Base-by-base conservation (phyloP, 164 flowering plant species). In the Protea cynaroides region DNA sequence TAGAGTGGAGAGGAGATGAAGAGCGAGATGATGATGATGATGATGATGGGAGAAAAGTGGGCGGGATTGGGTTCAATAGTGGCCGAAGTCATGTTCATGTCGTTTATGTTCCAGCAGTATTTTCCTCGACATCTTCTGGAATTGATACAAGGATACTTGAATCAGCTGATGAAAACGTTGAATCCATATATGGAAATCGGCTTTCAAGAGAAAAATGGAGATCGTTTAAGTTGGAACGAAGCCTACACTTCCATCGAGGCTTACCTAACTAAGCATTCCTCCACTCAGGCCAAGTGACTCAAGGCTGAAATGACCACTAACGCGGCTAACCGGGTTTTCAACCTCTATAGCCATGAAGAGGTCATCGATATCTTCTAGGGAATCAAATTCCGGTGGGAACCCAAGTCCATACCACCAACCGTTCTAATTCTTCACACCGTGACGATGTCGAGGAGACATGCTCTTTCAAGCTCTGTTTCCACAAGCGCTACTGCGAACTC, bases 111-210 rank as follows among this genome's bases (percentile, higher is more conserved):
- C 21, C 60, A 71, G 19, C 63, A 67, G 4, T 71, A 36, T 51
- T 37, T 61, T 53, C 74, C 74, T 5, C 47, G 10, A 18, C 53
- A 36, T 0, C 51, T 71, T 18, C 52, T 58, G 7, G n/a, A 3
- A 19, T 38, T 50, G 24, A 7, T 66, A 7, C 24, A 47, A n/a
- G 51, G 40, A 38, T 58, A 59, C 40, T 10, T 19, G 0, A 19
- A 63, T 6, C 43, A 44, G 18, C 9, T 64, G 59, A 10, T 46
- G 24, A 47, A 14, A 9, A 62, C 19, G 12, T 21, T 74, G 17
- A 25, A 72, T 62, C 81, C 81, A 1, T 69, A 71, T 52, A 58
- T 74, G 25, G 58, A 69, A 9, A 67, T 74, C 50, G 58, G 61
- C 1, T 69, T 78, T 63, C 13, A 71, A 21, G 81, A 78, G 23